Base-by-base conservation (phyloP, 768 basidiomycete genomes). In the Panus rudis region DNA sequence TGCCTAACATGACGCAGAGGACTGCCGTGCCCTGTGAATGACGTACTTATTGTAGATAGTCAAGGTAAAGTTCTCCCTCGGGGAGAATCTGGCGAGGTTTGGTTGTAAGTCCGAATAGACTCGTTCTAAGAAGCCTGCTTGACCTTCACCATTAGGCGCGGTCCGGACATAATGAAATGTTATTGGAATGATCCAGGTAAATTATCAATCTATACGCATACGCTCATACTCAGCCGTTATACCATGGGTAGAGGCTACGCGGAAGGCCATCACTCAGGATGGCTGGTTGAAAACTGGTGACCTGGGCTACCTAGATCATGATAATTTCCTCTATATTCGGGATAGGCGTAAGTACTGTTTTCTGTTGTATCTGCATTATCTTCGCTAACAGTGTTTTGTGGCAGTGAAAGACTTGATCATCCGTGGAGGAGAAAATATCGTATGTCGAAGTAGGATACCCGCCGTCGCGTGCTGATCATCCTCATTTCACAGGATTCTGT, bases 341-440 rank as follows among this genome's bases (percentile, higher is more conserved):
- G 62, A 60, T 26, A 46, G 62, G 40, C 47, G 58, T 60, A 31
- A 27, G 53, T 39, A 12, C 20, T 7, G 14, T 34, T n/a, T 19
- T 13, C 6, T 13, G 17, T 39, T 24, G 11, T n/a, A 7, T 35
- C n/a, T 38, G 17, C 13, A 17, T 39, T 17, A 37, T 3, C 37
- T 45, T 41, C 37, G 16, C n/a, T 21, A 13, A 32, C 21, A 10
- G 16, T 30, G 10, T 10, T 10, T 30, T 30, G 16, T 24, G 19
- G 14, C 38, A 60, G 78, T 75, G 14, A 79, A 79, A 58, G 78
- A 79, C 53, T 69, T 79, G 42, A 79, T 79, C 32, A 76, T 78
- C 44, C 67, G 76, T 24, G 77, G 77, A n/a, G 78, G 78, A 39
- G 78, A 80, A 58, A 79, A 79, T 52, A 71, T 80, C 42, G 76